These are phyloP conservation scores for Daedaleopsis sinensis DNA, from an alignment of 768 basidiomycete genomes.

Conservation along the genomic window DNA sequence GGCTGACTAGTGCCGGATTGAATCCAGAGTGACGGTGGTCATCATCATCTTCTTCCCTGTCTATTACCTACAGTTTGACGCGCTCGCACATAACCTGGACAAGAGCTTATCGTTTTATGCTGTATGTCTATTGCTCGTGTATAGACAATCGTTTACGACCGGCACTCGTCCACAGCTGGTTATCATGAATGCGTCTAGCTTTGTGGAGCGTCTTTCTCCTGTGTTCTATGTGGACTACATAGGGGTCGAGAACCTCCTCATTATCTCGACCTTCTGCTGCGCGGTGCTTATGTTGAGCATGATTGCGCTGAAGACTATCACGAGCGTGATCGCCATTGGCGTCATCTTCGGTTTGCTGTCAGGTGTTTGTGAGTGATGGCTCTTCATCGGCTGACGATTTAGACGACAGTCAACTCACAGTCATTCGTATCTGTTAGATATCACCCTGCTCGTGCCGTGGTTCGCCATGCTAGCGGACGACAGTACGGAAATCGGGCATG, in stretches of 20 bases:
- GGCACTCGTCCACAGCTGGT: constrained; percentile 18
- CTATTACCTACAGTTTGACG: constrained; percentile 31
- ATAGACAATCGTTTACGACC: not conserved
- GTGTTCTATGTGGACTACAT: constrained; percentile 32
- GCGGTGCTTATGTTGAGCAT: constrained; percentile 34
- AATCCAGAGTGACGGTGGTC: constrained; percentile 4
- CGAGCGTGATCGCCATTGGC: constrained; percentile 34
- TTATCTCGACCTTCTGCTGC: constrained; percentile 21
- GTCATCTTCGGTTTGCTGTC: constrained; percentile 43
- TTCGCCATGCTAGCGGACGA: constrained; percentile 21
- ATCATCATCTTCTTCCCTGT: constrained; percentile 26
- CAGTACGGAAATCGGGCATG: constrained; percentile 28
- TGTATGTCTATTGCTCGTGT: constrained; percentile 16
- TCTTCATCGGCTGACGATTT: not conserved
- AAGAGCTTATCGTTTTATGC: constrained; percentile 31
- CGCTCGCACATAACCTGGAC: constrained; percentile 19
- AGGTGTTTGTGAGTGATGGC: constrained; percentile 30
- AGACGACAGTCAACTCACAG: not conserved
- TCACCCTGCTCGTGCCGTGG: constrained; percentile 31
- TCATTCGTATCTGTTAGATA: constrained; percentile 30
- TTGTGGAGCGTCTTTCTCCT: constrained; percentile 34
- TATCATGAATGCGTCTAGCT: constrained; percentile 34
- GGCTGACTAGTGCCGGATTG: not conserved
- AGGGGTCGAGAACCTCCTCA: constrained; percentile 34
- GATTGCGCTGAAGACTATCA: constrained; percentile 31